Percentiles rank a stretch among this genome's conserved stretches.
phyloP scores from a whole-genome alignment of 495 filamentous ascomycete genomes.

The Gamarada debralockiae region DNA sequence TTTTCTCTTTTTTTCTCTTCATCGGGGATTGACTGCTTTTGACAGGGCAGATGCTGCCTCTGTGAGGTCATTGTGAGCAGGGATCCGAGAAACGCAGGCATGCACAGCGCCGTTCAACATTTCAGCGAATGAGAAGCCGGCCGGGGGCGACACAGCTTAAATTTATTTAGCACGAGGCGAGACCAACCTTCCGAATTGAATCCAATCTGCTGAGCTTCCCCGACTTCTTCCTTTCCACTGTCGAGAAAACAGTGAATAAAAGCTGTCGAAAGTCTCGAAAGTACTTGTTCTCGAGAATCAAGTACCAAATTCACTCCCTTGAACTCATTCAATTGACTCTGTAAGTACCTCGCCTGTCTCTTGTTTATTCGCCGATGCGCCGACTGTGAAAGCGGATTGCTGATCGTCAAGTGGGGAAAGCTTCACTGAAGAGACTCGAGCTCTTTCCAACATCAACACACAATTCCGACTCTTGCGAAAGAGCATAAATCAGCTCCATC shows the following conservation, averaged over 20 bases:
- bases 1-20: too few species aligned
- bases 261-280: background rate
- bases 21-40: too few species aligned
- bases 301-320: background rate
- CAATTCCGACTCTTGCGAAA: background rate
- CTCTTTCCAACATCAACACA: background rate
- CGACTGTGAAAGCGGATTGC: background rate
- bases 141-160: too few species aligned
- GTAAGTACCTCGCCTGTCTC: background rate
- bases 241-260: too few species aligned
- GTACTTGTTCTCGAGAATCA: background rate
- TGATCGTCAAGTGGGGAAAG: slow-evolving; percentile 7
- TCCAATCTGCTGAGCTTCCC: background rate
- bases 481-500: background rate
- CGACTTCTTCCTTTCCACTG: background rate
- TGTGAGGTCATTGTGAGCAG: too few species aligned
- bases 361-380: background rate
- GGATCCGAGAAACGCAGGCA: too few species aligned
- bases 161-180: background rate
- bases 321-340: background rate
- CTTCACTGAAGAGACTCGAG: background rate
- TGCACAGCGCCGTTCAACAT: too few species aligned
- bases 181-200: slow-evolving; percentile 7
- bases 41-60: too few species aligned
- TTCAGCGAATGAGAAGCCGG: too few species aligned